A percentile compares a stretch with the other conserved stretches of the same genome.
These are phyloP conservation scores for Solanum corneliomulleri DNA, from an alignment of 257 asterid genomes.

Conservation along the genomic window DNA sequence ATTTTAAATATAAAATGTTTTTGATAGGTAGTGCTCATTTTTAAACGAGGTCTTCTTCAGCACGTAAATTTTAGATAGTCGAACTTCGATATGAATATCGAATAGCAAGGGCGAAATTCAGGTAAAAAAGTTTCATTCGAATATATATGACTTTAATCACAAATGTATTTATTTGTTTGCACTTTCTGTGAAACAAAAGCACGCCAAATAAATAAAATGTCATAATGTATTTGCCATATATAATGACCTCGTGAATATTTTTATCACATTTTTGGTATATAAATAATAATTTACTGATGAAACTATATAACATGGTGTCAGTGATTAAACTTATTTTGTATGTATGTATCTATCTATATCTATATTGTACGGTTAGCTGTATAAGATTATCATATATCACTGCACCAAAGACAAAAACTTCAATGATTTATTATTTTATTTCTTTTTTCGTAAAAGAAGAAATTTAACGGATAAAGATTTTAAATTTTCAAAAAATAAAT, in stretches of 20 bases:
- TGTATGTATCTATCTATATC: background rate
- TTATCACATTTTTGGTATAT: background rate
- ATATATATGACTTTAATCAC: background rate
- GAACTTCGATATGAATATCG: rapidly evolving
- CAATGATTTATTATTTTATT: background rate
- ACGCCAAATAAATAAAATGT: background rate
- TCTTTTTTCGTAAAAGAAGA: background rate
- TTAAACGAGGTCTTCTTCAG: background rate
- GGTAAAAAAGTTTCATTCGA: too few relatives aligned
- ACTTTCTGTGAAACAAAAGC: background rate
- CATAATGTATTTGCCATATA: background rate
- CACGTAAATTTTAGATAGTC: rapidly evolving
- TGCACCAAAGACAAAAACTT: background rate
- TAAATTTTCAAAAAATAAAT: background rate
- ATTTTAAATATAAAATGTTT: too few relatives aligned
- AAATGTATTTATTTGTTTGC: background rate
- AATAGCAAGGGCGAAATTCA: rapidly evolving
- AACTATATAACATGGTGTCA: background rate
- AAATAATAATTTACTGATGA: background rate
- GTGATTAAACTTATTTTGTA: background rate
- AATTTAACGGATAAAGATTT: background rate
- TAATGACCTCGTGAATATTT: background rate
- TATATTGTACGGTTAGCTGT: background rate
- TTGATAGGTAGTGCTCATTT: rapidly evolving
- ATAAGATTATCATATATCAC: background rate